Conservation (phyloP, 1,139 yeast genomes). For the Eremothecium gossypii region DNA sequence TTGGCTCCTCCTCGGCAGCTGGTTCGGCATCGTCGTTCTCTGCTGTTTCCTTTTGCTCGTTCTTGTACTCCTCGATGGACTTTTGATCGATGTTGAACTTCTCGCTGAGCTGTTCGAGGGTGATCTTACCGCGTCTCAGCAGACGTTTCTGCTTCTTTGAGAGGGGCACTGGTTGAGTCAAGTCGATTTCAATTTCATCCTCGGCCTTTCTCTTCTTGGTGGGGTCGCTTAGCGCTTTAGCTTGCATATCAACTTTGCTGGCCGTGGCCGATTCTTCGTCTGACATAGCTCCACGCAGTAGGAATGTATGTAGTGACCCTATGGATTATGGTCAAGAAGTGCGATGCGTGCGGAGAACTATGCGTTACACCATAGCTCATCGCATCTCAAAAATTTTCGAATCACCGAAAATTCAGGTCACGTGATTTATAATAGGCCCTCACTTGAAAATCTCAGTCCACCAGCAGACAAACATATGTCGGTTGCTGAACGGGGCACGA, state of each 20-base stretch:
- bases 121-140: constrained; percentile 62
- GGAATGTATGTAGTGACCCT: too few species aligned
- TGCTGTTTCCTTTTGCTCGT: constrained; percentile 18
- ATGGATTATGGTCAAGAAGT: too few species aligned
- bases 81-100: constrained; percentile 35
- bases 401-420: too few species aligned
- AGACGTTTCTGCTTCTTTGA: constrained; percentile 88
- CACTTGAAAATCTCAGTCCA: too few species aligned
- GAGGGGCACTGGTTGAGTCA: constrained; percentile 68
- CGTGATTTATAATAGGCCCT: too few species aligned
- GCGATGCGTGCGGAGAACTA: too few species aligned
- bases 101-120: constrained; percentile 46
- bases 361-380: too few species aligned
- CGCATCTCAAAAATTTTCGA: too few species aligned
- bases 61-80: constrained; percentile 29
- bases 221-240: constrained; percentile 26
- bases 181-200: constrained; percentile 69
- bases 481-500: too few species aligned
- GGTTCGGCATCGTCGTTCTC: constrained; percentile 17
- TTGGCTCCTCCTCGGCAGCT: not conserved
- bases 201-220: constrained; percentile 32
- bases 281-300: too few species aligned
- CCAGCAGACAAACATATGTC: too few species aligned
- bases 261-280: not conserved
- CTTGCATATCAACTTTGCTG: constrained; percentile 11